Base-by-base conservation (phyloP, 805 yeast genomes). In the Priceomyces fermenticarens region DNA sequence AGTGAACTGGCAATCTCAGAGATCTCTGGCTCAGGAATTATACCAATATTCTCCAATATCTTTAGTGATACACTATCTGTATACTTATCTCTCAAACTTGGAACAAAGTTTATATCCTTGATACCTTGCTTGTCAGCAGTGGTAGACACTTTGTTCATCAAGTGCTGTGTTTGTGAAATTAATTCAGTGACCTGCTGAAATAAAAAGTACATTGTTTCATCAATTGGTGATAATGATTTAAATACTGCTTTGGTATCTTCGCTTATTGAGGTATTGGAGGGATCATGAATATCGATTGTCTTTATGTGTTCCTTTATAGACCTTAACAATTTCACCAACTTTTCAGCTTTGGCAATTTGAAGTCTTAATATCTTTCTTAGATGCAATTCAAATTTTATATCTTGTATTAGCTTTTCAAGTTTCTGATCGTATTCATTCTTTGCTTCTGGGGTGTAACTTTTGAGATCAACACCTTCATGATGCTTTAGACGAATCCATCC, bases 401-500 rank as follows among this genome's bases (percentile, higher is more conserved):
- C 62, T 15, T 58, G 54, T 34, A 72, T 55, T 11, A 77, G 36
- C 11, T 52, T 45, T 20, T 54, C 48, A 4, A 74, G 62, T 36
- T 55, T 46, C 2, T 51, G 41, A 45, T 71, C 75, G 4, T 63
- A 35, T 10, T 50, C 57, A 4, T 30, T 34, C 10, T 51, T 48
- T 4, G 32, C 25, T 8, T 25, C 32, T 8, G 39, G 36, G 27
- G 34, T 23, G 5, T 26, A 38, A n/a, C 16, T 35, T 10, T 30
- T 13, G 35, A 57, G 58, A 10, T 51, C 63, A n/a, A 85, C 52
- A 1, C 72, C 78, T 38, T 76, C 72, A 43, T 90, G 93, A 54
- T 88, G 93, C 37, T 72, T 73, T 36, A 89, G 64, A 36, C 83
- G 61, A 41, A 90, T 64, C 70, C 78, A 80, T 4, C 96, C 95